Percentiles rank a stretch among this genome's conserved stretches.
Conservation (phyloP, 176 grass and related monocot species). For the Rhynchospora pubera region DNA sequence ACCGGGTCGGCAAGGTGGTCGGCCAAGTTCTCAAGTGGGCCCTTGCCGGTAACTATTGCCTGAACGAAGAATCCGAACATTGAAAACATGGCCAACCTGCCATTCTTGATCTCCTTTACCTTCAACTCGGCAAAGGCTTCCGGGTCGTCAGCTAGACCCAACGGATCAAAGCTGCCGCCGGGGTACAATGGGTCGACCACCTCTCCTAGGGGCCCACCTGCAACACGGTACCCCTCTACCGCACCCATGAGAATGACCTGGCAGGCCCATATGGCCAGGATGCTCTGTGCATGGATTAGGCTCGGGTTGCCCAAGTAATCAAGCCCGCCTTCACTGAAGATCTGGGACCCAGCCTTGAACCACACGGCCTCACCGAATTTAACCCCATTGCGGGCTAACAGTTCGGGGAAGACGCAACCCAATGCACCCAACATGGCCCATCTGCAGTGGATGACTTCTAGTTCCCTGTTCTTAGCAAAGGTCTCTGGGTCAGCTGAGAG, state of each 20-base stretch:
- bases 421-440: constrained; percentile 72
- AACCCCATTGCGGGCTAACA: constrained; percentile 51
- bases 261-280: constrained; percentile 54
- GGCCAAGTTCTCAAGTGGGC: constrained; percentile 32
- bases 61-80: constrained; percentile 80
- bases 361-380: constrained; percentile 80
- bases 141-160: constrained; percentile 53
- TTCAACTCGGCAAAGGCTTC: constrained; percentile 62
- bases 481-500: constrained; percentile 53
- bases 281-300: constrained; percentile 56
- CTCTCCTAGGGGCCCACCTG: constrained; percentile 52
- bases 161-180: constrained; percentile 50
- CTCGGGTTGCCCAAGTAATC: constrained; percentile 69
- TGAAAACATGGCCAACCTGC: constrained; percentile 62
- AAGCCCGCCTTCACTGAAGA: constrained; percentile 62
- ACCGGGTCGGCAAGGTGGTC: constrained; percentile 34
- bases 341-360: constrained; percentile 70
- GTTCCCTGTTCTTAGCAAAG: constrained; percentile 70
- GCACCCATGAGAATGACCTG: constrained; percentile 64
- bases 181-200: constrained; percentile 55
- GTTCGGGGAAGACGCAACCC: constrained; percentile 69
- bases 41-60: constrained; percentile 56
- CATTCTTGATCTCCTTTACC: constrained; percentile 87
- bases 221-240: constrained; percentile 66
- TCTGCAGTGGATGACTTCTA: constrained; percentile 59